Conservation (phyloP, 495 filamentous ascomycete genomes). For the Penicillium macrosclerotiorum region DNA sequence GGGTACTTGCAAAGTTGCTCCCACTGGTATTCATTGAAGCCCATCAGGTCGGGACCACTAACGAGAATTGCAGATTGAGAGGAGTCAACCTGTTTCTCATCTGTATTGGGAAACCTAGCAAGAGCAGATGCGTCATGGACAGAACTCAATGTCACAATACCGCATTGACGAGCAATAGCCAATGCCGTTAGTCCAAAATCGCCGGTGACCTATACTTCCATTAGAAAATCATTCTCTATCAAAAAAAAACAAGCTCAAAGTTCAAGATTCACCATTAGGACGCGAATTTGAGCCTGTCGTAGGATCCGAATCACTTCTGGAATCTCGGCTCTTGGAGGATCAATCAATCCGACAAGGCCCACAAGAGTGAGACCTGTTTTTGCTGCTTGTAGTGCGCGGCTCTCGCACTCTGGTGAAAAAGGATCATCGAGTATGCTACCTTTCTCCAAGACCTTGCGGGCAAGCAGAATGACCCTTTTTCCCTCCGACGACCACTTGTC, state of each 20-base stretch:
- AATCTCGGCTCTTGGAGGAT: conserved; percentile 66
- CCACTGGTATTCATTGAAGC: conserved; percentile 59
- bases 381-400: conserved; percentile 47
- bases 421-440: conserved; percentile 29
- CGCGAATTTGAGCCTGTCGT: conserved; percentile 58
- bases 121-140: conserved; percentile 16
- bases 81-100: conserved; percentile 13
- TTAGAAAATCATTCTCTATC: not conserved
- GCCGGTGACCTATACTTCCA: conserved; percentile 45
- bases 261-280: conserved; percentile 52
- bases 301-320: conserved; percentile 56
- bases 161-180: conserved; percentile 62
- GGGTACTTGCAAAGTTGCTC: conserved; percentile 53
- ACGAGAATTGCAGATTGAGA: conserved; percentile 43
- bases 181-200: conserved; percentile 67
- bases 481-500: conserved; percentile 62
- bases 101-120: not conserved
- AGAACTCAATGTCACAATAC: conserved; percentile 49
- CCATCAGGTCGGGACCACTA: conserved; percentile 58
- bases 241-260: not conserved
- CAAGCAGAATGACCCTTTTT: conserved; percentile 62
- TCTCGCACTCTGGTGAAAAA: conserved; percentile 49
- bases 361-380: conserved; percentile 54
- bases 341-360: conserved; percentile 63
- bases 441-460: conserved; percentile 52